phyloP scores from a whole-genome alignment of 2,329 filamentous ascomycete genomes.

The Aphanoascus verrucosus region DNA sequence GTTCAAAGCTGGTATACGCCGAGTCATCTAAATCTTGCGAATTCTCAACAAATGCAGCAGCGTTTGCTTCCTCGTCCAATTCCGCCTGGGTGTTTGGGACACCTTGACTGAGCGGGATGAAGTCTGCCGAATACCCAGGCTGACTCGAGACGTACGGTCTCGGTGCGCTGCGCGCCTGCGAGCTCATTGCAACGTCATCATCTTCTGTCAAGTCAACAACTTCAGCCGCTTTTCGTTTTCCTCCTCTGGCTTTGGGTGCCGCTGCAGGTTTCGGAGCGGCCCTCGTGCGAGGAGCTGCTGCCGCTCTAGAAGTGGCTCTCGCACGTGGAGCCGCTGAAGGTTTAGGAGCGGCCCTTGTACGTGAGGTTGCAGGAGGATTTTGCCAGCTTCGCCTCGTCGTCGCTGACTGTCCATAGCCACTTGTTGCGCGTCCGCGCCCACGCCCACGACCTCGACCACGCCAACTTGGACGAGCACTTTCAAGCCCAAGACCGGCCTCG shows the following conservation, averaged over 20 bases:
- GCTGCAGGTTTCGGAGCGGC: background rate
- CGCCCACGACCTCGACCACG: no score
- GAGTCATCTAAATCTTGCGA: slow-evolving; percentile 30
- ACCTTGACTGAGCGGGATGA: slow-evolving; percentile 25
- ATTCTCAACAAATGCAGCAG: slow-evolving; percentile 24
- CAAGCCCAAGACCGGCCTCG: no score
- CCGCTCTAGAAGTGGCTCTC: background rate
- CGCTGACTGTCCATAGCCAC: no score
- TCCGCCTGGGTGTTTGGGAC: slow-evolving; percentile 24
- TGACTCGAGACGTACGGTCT: background rate
- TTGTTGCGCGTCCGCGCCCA: no score
- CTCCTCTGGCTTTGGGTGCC: slow-evolving; percentile 3
- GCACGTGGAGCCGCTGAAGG: background rate
- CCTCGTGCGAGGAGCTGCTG: background rate
- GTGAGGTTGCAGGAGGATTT: no score
- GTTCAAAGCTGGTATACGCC: slow-evolving; percentile 26
- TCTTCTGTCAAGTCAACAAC: slow-evolving; percentile 24
- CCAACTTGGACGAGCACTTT: no score
- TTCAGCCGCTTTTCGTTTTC: slow-evolving; percentile 8
- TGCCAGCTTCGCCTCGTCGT: no score
- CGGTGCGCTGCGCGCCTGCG: slow-evolving; percentile 4
- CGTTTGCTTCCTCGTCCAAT: slow-evolving; percentile 29
- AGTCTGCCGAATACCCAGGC: slow-evolving; percentile 22
- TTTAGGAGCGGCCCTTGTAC: no score
- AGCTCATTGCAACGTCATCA: slow-evolving; percentile 14